Base-by-base conservation (phyloP, 768 basidiomycete genomes). In the Mycena rebaudengoi region DNA sequence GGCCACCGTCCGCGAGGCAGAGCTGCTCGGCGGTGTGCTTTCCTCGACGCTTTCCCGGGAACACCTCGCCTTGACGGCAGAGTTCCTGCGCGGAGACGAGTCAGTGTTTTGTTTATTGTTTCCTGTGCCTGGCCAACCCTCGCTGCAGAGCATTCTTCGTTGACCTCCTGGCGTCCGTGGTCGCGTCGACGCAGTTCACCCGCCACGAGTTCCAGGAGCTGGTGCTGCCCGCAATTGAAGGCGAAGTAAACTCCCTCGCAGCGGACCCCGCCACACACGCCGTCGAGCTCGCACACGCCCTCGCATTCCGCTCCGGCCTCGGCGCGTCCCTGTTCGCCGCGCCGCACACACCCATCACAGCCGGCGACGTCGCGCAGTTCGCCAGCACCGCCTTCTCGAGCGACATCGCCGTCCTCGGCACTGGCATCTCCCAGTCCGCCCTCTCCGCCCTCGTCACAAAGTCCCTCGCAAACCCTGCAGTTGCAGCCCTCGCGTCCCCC, bases 1-100 rank as follows among this genome's bases (percentile, higher is more conserved):
- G 78, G 92, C 91, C 60, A 94, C 92, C 35, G 88, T 96, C 68
- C 88, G 97, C 66, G 95, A 98, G 78, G 90, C 92, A 62, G 97
- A 99, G 80, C 84, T 98, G 35, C 92, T 94, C 74, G 97, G 97
- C 51, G 97, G 96, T 73, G 86, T 96, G 52, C 84, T 99, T 67
- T 95, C 95, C 25, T 81, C 95, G 60, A 90, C 86, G 65, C 82
- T 98, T 67, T 86, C 91, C 18, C 83, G 97, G 69, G 97, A 99
- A 81, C 90, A 98, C 79, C 84, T 99, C 44, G 90, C 95, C 62
- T 80, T 98, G 75, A 96, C 94, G 23, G 95, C 97, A 53, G 96
- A 98, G 77, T 99, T 98, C 81, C 80, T 98, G 70, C 88, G 91
- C 61, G 96, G 94, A 46, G 95, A 99, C 77, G 96, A 98, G 97